A percentile compares a stretch with the other conserved stretches of the same genome.
These are phyloP conservation scores for Claviceps maximensis DNA, from an alignment of 2,329 filamentous ascomycete species.

Conservation along the genomic window DNA sequence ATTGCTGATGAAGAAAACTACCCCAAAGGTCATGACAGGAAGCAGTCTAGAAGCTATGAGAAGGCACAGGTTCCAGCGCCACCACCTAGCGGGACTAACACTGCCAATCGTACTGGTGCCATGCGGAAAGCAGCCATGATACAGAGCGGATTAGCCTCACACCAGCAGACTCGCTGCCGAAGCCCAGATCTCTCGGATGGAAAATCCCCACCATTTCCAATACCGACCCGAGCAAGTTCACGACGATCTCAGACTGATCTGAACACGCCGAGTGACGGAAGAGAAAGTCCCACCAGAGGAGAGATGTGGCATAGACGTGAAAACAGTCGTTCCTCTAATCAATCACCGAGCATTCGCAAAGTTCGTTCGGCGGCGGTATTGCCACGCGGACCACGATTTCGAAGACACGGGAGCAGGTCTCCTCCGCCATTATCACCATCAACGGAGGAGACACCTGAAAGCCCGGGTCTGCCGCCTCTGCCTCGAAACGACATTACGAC, in stretches of 20 bases:
- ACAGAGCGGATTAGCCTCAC: slow-evolving; percentile 60
- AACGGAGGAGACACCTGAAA: slow-evolving; percentile 54
- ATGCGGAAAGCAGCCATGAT: slow-evolving; percentile 73
- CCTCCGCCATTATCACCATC: slow-evolving; percentile 55
- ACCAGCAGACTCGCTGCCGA: slow-evolving; percentile 46
- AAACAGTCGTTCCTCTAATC: slow-evolving; percentile 35
- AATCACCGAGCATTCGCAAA: slow-evolving; percentile 58
- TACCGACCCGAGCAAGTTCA: slow-evolving; percentile 80
- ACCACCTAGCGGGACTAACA: slow-evolving; percentile 23
- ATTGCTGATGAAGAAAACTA: slow-evolving; percentile 20
- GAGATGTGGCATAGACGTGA: slow-evolving; percentile 43
- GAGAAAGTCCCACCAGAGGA: slow-evolving; percentile 58
- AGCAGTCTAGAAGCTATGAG: slow-evolving; percentile 23
- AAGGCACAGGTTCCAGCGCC: slow-evolving; percentile 22
- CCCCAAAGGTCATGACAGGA: slow-evolving; percentile 13
- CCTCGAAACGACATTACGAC: slow-evolving; percentile 60
- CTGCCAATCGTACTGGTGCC: slow-evolving; percentile 32
- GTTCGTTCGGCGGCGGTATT: slow-evolving; percentile 71
- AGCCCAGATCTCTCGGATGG: slow-evolving; percentile 52
- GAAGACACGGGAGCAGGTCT: slow-evolving; percentile 43
- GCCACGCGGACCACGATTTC: slow-evolving; percentile 37
- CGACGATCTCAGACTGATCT: slow-evolving; percentile 54
- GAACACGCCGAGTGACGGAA: slow-evolving; percentile 57
- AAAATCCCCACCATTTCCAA: slow-evolving; percentile 71
- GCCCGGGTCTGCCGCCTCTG: slow-evolving; percentile 57